Percentiles rank a stretch among this genome's conserved stretches.
Evolutionary conservation across 2,329 filamentous ascomycete species (phyloP).

Genomic region (Bipolaris gigantea): DNA sequence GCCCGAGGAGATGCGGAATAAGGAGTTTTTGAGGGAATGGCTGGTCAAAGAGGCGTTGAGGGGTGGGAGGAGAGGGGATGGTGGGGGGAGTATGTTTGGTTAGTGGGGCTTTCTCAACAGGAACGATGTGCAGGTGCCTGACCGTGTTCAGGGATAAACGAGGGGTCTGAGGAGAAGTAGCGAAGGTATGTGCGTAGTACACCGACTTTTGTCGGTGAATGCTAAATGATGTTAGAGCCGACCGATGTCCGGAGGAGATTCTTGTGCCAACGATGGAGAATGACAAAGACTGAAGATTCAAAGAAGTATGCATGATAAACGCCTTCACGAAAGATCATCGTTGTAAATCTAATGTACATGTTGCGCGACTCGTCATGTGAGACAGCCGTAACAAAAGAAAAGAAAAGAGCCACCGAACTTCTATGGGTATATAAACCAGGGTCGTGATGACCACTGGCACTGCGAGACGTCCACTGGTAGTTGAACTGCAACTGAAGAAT

Average conservation of each 20-base stretch:
- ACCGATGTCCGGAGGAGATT: not conserved
- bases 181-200: not conserved
- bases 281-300: not conserved
- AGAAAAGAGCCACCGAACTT: not conserved
- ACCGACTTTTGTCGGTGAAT: not conserved
- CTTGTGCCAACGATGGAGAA: not conserved
- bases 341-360: not conserved
- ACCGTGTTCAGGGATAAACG: constrained; percentile 6
- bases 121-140: not conserved
- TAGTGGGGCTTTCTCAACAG: constrained; percentile 18
- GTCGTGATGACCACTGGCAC: too few relatives aligned
- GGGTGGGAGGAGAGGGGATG: constrained; percentile 50
- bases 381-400: not conserved
- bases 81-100: constrained; percentile 49
- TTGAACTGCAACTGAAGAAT: not conserved
- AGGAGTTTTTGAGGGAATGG: constrained; percentile 51
- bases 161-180: not conserved
- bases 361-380: not conserved
- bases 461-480: not conserved
- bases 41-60: constrained; percentile 52
- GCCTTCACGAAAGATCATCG: not conserved
- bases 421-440: not conserved
- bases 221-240: not conserved
- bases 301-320: not conserved
- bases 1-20: constrained; percentile 51